These are phyloP conservation scores for Cryptococcus sp. DNA, from an alignment of 1,284 basidiomycete genomes.

Conservation along the genomic window DNA sequence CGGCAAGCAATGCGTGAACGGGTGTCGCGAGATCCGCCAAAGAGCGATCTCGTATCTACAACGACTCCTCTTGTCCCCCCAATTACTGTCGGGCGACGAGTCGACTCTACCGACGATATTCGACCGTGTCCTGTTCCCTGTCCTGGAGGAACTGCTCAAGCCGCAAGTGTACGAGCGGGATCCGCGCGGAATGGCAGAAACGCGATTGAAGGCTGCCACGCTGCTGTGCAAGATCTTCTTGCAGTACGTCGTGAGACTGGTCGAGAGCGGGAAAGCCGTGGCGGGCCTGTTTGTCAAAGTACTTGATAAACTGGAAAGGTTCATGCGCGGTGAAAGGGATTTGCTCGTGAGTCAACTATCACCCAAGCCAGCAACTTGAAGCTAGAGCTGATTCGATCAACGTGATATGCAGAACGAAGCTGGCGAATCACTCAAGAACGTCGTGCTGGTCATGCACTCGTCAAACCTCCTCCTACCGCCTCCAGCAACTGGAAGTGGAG, in stretches of 20 bases:
- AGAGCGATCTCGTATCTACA: constrained; percentile 81
- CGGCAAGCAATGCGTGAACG: constrained; percentile 81
- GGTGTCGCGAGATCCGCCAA: constrained; percentile 81
- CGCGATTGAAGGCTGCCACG: constrained; percentile 79
- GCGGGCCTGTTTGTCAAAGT: constrained; percentile 87
- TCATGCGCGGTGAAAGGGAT: constrained; percentile 85
- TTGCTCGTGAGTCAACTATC: constrained; percentile 67
- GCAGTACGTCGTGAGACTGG: constrained; percentile 80
- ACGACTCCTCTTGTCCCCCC: constrained; percentile 79
- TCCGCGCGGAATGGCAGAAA: constrained; percentile 84
- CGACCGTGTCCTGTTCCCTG: constrained; percentile 85
- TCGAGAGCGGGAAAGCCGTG: constrained; percentile 58
- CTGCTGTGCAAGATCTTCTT: constrained; percentile 94
- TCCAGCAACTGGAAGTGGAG: constrained; percentile 35
- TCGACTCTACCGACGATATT: constrained; percentile 78
- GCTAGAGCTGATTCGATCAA: not conserved
- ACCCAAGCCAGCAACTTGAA: not conserved
- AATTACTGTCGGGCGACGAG: constrained; percentile 63
- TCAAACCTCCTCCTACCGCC: constrained; percentile 78
- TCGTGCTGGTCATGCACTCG: constrained; percentile 93
- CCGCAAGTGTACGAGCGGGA: constrained; percentile 78
- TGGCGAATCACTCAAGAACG: constrained; percentile 95
- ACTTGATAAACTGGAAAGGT: constrained; percentile 83
- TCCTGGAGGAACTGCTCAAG: constrained; percentile 87
- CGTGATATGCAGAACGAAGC: constrained; percentile 75